A percentile compares a stretch with the other conserved stretches of the same genome.
phyloP scores from a whole-genome alignment of 2,329 filamentous ascomycete genomes.

The Ophiobolus disseminans region DNA sequence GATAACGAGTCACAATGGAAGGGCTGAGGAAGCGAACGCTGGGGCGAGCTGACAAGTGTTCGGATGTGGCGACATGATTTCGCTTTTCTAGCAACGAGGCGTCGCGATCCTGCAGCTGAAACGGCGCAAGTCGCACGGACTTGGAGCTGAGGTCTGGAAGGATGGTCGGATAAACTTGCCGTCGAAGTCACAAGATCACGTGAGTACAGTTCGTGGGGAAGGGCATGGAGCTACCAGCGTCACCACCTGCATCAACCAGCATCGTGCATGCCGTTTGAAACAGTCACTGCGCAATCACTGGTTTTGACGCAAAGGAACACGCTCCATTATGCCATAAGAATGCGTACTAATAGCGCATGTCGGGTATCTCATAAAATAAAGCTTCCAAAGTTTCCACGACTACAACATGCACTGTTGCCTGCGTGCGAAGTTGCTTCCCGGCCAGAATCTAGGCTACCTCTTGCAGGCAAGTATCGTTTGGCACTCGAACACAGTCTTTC shows the following conservation, averaged over 20 bases:
- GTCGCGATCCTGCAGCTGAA: constrained; percentile 33
- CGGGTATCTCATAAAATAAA: no score
- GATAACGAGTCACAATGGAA: not conserved
- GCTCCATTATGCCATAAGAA: no score
- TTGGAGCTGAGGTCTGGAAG: constrained; percentile 8
- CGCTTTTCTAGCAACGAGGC: constrained; percentile 25
- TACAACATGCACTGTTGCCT: no score
- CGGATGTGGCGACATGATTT: constrained; percentile 19
- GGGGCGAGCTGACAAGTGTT: constrained; percentile 8
- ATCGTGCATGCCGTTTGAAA: no score
- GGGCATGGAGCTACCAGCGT: not conserved
- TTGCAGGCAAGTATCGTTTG: constrained; percentile 47
- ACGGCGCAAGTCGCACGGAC: constrained; percentile 39
- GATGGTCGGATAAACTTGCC: not conserved
- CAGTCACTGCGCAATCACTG: no score
- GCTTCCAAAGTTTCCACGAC: no score
- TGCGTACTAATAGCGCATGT: no score
- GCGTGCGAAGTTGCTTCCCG: no score
- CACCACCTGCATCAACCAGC: not conserved
- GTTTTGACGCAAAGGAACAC: no score
- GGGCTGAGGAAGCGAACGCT: not conserved
- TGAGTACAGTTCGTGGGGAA: not conserved
- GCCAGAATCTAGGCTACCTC: no score
- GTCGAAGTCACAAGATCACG: not conserved
- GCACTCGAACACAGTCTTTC: constrained; percentile 47